phyloP scores from a whole-genome alignment of 495 filamentous ascomycete genomes.

The Penicillium cataractarum region DNA sequence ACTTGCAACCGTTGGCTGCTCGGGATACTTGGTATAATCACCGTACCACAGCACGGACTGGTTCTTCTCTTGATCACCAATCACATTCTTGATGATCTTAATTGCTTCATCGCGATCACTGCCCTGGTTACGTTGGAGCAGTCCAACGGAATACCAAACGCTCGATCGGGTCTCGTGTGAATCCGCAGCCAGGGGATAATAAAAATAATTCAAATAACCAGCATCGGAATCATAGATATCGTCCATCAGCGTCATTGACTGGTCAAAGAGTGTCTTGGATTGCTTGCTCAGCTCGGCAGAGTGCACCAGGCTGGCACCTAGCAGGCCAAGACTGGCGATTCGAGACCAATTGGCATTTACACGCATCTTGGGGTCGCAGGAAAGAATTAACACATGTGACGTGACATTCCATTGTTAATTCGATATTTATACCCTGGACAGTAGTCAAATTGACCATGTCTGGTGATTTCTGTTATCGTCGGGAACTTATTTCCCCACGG shows the following conservation, averaged over 20 bases:
- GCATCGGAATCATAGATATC: constrained; percentile 4
- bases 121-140: constrained; percentile 41
- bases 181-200: constrained; percentile 8
- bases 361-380: not conserved
- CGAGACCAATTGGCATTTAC: constrained; percentile 3
- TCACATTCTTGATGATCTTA: constrained; percentile 44
- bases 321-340: constrained; percentile 5
- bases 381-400: not conserved
- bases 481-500: constrained; percentile 4
- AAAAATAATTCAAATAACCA: constrained; percentile 6
- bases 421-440: not conserved
- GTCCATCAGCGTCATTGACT: not conserved
- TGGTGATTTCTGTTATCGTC: not conserved
- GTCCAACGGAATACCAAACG: constrained; percentile 44
- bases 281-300: constrained; percentile 2
- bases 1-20: constrained; percentile 42
- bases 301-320: not conserved
- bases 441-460: not conserved
- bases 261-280: not conserved
- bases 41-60: constrained; percentile 42
- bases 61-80: constrained; percentile 41
- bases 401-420: not conserved
- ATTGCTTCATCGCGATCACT: constrained; percentile 40
- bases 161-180: constrained; percentile 39
- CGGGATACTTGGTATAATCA: constrained; percentile 43